Evolutionary conservation across 2,329 filamentous ascomycete genomes (phyloP).

Genomic region (Aspergillus phoenicis): DNA sequence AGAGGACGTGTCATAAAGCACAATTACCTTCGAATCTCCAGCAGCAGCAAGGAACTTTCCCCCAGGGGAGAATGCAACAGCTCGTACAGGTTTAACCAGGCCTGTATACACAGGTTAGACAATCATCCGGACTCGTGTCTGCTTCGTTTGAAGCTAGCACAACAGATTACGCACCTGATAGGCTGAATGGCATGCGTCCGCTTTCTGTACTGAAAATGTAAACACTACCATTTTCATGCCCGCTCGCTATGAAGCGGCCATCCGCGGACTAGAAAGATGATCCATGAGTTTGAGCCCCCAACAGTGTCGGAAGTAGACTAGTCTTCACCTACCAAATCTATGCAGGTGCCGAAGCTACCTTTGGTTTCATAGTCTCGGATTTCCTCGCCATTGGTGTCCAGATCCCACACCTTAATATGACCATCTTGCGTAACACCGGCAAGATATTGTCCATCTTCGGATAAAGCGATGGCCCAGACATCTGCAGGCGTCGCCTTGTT

Average conservation of each 20-base stretch:
- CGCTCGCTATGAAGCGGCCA: slow-evolving; percentile 83
- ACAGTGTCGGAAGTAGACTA: not conserved
- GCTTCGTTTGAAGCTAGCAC: not conserved
- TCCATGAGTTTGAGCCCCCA: slow-evolving; percentile 16
- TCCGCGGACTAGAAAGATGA: slow-evolving; percentile 59
- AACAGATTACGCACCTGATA: slow-evolving; percentile 64
- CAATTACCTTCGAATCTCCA: slow-evolving; percentile 85
- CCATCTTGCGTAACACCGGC: slow-evolving; percentile 89
- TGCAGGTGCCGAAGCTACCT: slow-evolving; percentile 85
- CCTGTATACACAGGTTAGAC: slow-evolving; percentile 55
- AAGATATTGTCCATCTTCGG: slow-evolving; percentile 78
- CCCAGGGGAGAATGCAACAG: slow-evolving; percentile 84
- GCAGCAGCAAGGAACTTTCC: slow-evolving; percentile 83
- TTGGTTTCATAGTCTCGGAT: slow-evolving; percentile 87
- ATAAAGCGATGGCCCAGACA: slow-evolving; percentile 85
- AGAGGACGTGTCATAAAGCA: slow-evolving; percentile 86
- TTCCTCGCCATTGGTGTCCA: slow-evolving; percentile 59
- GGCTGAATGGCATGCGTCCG: slow-evolving; percentile 78
- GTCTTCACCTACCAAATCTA: slow-evolving; percentile 66
- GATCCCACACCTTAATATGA: slow-evolving; percentile 85
- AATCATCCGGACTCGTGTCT: not conserved
- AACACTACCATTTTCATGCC: slow-evolving; percentile 87
- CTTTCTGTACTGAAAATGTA: slow-evolving; percentile 96
- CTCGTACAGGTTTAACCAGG: slow-evolving; percentile 81
- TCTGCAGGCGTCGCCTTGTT: slow-evolving; percentile 64